These are phyloP conservation scores for Coniochaeta sp. DNA, from an alignment of 2,329 filamentous ascomycete species.

Conservation along the genomic window DNA sequence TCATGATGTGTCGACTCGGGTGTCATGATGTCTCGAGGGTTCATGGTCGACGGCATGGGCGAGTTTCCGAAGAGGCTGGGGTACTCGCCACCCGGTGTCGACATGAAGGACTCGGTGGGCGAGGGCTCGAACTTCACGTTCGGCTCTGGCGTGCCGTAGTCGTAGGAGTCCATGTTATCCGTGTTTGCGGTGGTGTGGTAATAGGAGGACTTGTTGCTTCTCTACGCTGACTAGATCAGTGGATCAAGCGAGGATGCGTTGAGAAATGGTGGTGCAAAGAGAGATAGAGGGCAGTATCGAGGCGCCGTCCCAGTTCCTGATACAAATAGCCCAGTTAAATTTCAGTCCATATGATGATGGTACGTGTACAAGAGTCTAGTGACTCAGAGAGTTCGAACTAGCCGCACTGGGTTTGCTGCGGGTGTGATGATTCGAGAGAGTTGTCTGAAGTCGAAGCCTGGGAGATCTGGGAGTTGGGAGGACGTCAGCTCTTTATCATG, in stretches of 20 bases:
- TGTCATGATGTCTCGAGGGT: slow-evolving; percentile 42
- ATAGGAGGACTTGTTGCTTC: not conserved
- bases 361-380: not conserved
- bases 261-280: not conserved
- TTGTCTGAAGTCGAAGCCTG: not conserved
- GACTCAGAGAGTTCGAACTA: not conserved
- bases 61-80: slow-evolving; percentile 38
- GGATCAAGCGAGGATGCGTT: not conserved
- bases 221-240: not conserved
- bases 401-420: not conserved
- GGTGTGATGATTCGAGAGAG: not conserved
- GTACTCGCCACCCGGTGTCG: slow-evolving; percentile 41
- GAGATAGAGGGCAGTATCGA: not conserved
- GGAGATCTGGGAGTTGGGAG: not conserved
- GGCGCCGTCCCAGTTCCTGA: not conserved
- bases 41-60: slow-evolving; percentile 24
- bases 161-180: slow-evolving; percentile 34
- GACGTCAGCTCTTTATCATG: not conserved
- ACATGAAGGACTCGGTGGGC: slow-evolving; percentile 46
- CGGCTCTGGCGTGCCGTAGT: slow-evolving; percentile 30
- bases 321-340: not conserved
- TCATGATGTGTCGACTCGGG: slow-evolving; percentile 32
- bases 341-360: not conserved
- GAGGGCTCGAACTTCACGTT: slow-evolving; percentile 46
- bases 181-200: not conserved